These are phyloP conservation scores for Kodamaea restingae DNA, from an alignment of 805 yeast species.

Conservation along the genomic window DNA sequence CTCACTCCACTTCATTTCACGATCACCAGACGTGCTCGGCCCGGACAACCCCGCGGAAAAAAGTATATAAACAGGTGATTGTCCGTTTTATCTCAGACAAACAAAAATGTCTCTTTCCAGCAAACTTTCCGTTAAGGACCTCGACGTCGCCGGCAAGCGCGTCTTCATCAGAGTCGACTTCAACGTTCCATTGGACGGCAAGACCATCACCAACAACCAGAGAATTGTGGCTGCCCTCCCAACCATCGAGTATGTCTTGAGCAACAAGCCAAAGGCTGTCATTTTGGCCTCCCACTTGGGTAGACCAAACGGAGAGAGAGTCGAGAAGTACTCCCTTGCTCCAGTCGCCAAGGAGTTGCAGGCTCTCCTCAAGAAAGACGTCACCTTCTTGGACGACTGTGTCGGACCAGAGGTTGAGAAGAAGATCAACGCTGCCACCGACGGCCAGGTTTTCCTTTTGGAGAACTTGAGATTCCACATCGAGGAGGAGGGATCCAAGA, in stretches of 20 bases:
- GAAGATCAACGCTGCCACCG: conserved; percentile 66
- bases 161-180: conserved; percentile 98
- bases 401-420: conserved; percentile 89
- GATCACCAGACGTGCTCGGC: conserved; percentile 3
- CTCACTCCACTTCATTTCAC: no score
- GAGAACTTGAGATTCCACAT: conserved; percentile 98
- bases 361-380: conserved; percentile 65
- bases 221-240: conserved; percentile 99
- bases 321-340: conserved; percentile 81
- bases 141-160: conserved; percentile 82
- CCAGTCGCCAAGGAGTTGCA: conserved; percentile 92
- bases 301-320: conserved; percentile 95
- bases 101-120: conserved; percentile 80
- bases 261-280: conserved; percentile 86
- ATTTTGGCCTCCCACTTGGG: conserved; percentile 97
- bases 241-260: conserved; percentile 91
- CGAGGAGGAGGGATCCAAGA: conserved; percentile 93
- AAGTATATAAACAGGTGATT: conserved; percentile 3
- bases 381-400: conserved; percentile 81
- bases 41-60: conserved; percentile 5
- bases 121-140: conserved; percentile 90
- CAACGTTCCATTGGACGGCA: conserved; percentile 93
- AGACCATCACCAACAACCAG: conserved; percentile 97
- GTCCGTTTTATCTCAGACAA: background rate
- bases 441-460: conserved; percentile 82